These are phyloP conservation scores for Aspergillus viridinutans DNA, from an alignment of 2,329 filamentous ascomycete species.

Conservation along the genomic window DNA sequence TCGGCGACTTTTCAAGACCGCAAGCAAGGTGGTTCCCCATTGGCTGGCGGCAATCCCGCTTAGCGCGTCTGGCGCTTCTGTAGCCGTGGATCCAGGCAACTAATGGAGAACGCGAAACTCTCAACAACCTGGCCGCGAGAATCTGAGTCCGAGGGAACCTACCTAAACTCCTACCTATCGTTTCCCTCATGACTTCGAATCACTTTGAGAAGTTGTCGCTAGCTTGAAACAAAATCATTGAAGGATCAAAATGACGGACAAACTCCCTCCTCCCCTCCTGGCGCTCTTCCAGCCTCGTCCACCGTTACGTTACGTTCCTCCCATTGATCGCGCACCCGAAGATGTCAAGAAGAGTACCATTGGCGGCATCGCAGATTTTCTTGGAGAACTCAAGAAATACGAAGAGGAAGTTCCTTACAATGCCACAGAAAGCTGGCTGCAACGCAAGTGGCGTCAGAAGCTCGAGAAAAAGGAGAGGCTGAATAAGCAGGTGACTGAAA, in stretches of 20 bases:
- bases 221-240: neutral
- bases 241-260: constrained; percentile 75
- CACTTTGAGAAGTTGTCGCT: neutral
- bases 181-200: neutral
- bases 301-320: constrained; percentile 81
- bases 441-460: constrained; percentile 79
- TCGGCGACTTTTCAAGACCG: constrained; percentile 26
- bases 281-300: constrained; percentile 94
- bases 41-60: constrained; percentile 23
- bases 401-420: constrained; percentile 71
- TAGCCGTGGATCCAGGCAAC: neutral
- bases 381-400: constrained; percentile 71
- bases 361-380: constrained; percentile 67
- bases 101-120: constrained; percentile 17
- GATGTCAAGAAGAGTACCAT: constrained; percentile 72
- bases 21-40: constrained; percentile 16
- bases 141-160: constrained; percentile 10
- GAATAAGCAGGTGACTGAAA: constrained; percentile 61
- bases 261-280: constrained; percentile 86
- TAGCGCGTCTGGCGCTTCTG: constrained; percentile 18
- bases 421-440: constrained; percentile 88
- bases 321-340: constrained; percentile 76
- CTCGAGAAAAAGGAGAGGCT: constrained; percentile 69
- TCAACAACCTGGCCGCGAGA: constrained; percentile 13
- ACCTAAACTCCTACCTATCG: neutral